Evolutionary conservation across 1,284 basidiomycete genomes (phyloP).

Genomic region (Cryptococcus sp.): DNA sequence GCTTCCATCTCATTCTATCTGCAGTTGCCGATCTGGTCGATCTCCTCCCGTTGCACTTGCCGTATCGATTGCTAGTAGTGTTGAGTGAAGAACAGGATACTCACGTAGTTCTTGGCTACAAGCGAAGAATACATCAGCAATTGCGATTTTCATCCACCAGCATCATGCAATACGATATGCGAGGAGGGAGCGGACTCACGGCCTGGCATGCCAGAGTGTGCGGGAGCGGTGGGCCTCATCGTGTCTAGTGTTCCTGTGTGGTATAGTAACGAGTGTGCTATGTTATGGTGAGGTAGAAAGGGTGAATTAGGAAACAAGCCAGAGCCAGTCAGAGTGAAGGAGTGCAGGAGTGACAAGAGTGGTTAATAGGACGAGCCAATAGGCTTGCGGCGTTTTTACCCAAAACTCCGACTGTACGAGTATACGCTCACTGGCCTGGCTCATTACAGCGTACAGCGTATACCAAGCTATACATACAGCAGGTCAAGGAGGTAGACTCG

Average conservation of each 20-base stretch:
- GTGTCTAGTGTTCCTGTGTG: slow-evolving; percentile 30
- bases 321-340: background rate
- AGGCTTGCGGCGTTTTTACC: slow-evolving; percentile 10
- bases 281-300: no score
- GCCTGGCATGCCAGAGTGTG: slow-evolving; percentile 70
- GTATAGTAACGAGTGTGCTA: background rate
- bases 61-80: no score
- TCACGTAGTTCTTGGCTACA: slow-evolving; percentile 47
- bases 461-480: background rate
- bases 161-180: background rate
- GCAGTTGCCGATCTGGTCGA: background rate
- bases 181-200: slow-evolving; percentile 60
- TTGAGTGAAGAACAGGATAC: background rate
- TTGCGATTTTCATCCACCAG: slow-evolving; percentile 10
- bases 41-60: background rate
- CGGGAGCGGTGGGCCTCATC: slow-evolving; percentile 69
- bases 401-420: slow-evolving; percentile 14
- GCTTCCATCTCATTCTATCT: background rate
- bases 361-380: background rate
- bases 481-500: background rate
- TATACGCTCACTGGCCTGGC: background rate
- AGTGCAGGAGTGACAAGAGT: background rate
- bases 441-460: background rate
- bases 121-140: background rate
- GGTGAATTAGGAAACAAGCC: background rate